A percentile compares a stretch with the other conserved stretches of the same genome.
Conservation (phyloP, 1,284 basidiomycete species). For the Cryptococcus sp. region DNA sequence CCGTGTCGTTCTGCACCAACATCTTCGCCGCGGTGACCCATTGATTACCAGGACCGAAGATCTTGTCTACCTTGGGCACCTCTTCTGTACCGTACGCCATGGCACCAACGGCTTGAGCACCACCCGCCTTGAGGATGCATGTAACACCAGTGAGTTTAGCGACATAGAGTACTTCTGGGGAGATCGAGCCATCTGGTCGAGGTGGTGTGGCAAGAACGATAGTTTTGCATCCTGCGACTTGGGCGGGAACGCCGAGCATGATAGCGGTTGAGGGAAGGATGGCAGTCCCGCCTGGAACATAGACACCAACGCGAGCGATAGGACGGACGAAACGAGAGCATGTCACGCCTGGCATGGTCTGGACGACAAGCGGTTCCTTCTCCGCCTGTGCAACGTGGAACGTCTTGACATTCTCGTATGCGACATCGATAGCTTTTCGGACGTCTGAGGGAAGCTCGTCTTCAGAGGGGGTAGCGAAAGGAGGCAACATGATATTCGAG, state of each 20-base stretch:
- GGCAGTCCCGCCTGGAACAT: conserved; percentile 97
- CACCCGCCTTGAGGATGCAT: conserved; percentile 87
- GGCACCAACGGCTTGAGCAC: conserved; percentile 95
- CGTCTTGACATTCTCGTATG: conserved; percentile 87
- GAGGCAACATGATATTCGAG: conserved; percentile 54
- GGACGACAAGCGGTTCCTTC: conserved; percentile 72
- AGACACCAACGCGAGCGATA: conserved; percentile 92
- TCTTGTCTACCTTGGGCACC: conserved; percentile 99
- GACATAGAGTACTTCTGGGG: conserved; percentile 93
- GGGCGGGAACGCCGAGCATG: conserved; percentile 97
- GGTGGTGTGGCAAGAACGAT: conserved; percentile 96
- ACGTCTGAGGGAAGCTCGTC: conserved; percentile 67
- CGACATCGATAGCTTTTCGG: conserved; percentile 81
- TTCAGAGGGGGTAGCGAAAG: conserved; percentile 51
- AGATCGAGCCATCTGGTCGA: conserved; percentile 82
- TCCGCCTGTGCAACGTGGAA: conserved; percentile 87
- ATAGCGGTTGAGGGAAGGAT: conserved; percentile 94
- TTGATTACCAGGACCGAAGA: conserved; percentile 98
- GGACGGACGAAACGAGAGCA: conserved; percentile 92
- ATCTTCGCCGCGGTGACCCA: conserved; percentile 99
- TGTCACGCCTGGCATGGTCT: conserved; percentile 97
- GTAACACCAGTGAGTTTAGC: conserved; percentile 84
- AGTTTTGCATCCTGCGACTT: conserved; percentile 91
- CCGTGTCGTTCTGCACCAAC: conserved; percentile 98
- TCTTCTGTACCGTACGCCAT: conserved; percentile 94